These are phyloP conservation scores for Diaporthe velutina DNA, from an alignment of 2,329 filamentous ascomycete species.

Conservation along the genomic window DNA sequence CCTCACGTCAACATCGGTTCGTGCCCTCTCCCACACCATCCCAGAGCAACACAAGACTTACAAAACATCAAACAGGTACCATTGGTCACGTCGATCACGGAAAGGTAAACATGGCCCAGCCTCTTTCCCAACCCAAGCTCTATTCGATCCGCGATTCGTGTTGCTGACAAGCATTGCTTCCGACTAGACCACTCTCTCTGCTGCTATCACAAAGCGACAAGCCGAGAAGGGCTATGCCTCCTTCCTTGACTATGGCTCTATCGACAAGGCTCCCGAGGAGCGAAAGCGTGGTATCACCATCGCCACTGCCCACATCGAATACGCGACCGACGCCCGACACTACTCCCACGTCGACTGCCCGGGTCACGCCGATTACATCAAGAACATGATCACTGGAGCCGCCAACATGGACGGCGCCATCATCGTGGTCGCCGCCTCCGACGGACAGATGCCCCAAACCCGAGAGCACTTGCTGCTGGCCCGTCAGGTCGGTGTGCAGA, in stretches of 20 bases:
- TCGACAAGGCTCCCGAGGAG: slow-evolving; percentile 99
- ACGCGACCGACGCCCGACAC: slow-evolving; percentile 92
- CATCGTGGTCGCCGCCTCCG: slow-evolving; percentile 97
- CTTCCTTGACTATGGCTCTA: slow-evolving; percentile 97
- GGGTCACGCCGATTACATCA: slow-evolving; percentile 99
- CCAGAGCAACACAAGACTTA: slow-evolving; percentile 40
- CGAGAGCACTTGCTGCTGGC: slow-evolving; percentile 97
- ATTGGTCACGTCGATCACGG: slow-evolving; percentile 99
- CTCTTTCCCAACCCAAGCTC: background rate
- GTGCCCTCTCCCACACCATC: slow-evolving; percentile 43
- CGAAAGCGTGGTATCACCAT: slow-evolving; percentile 99
- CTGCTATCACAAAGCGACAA: slow-evolving; percentile 98
- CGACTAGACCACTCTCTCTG: slow-evolving; percentile 91
- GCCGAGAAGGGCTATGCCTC: slow-evolving; percentile 92
- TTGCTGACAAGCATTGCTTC: slow-evolving; percentile 40
- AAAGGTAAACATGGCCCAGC: slow-evolving; percentile 74
- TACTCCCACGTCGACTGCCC: slow-evolving; percentile 99
- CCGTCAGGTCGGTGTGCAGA: slow-evolving; percentile 97
- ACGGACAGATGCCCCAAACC: slow-evolving; percentile 99
- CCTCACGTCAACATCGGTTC: slow-evolving; percentile 98
- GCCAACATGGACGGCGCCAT: slow-evolving; percentile 99
- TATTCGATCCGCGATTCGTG: slow-evolving; percentile 1
- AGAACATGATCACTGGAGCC: slow-evolving; percentile 99
- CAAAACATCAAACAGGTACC: slow-evolving; percentile 71
- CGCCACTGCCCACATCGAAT: slow-evolving; percentile 98